Evolutionary conservation across 176 grass and related monocot genomes (phyloP).

Genomic region (Neostapfia colusana): DNA sequence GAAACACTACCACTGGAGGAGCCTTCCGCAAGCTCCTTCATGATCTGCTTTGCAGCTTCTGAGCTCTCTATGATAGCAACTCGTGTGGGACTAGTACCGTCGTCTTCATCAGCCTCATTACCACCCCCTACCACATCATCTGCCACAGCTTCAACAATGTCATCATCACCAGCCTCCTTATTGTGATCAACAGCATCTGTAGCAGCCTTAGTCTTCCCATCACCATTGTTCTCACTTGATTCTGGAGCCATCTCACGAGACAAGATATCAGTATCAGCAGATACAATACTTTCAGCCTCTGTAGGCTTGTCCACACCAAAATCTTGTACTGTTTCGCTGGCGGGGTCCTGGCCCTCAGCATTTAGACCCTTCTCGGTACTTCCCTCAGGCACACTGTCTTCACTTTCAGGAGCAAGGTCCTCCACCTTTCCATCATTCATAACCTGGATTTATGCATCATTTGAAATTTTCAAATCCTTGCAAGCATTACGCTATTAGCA

Average conservation of each 20-base stretch:
- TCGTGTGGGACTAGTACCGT: slow-evolving; percentile 49
- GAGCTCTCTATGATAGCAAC: slow-evolving; percentile 64
- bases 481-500: neutral
- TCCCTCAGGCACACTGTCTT: slow-evolving; percentile 7
- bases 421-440: slow-evolving; percentile 12
- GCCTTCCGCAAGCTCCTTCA: slow-evolving; percentile 62
- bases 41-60: slow-evolving; percentile 54
- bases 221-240: slow-evolving; percentile 9
- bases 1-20: slow-evolving; percentile 47
- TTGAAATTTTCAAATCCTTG: neutral
- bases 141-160: slow-evolving; percentile 20
- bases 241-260: slow-evolving; percentile 31
- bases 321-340: slow-evolving; percentile 20
- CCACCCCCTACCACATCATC: slow-evolving; percentile 36
- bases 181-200: slow-evolving; percentile 7
- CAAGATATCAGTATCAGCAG: neutral
- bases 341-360: slow-evolving; percentile 3
- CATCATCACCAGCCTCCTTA: slow-evolving; percentile 33
- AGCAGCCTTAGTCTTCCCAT: slow-evolving; percentile 20
- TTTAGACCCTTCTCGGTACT: slow-evolving; percentile 9
- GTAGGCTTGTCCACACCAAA: slow-evolving; percentile 18
- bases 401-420: neutral
- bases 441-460: neutral
- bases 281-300: slow-evolving; percentile 22
- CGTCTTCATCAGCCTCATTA: slow-evolving; percentile 55